phyloP scores from a whole-genome alignment of 78 protist genomes.

The Dictyostelium firmibasis region DNA sequence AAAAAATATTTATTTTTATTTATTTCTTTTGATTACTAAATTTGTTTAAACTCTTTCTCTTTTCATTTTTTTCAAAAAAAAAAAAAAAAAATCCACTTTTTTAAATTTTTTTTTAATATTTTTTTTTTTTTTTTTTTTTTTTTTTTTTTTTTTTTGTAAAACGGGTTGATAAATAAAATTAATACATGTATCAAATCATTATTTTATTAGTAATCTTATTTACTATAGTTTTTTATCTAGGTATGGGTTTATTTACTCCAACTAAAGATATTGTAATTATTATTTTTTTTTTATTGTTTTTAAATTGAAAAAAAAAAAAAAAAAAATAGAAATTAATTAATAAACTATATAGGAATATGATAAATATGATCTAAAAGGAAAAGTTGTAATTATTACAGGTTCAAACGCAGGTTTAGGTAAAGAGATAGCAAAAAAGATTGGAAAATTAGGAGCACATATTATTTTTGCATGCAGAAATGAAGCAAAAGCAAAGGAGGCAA shows the following conservation, averaged over 20 bases:
- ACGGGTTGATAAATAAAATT: too few relatives aligned
- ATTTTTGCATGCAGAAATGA: constrained; percentile 72
- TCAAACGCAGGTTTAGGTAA: constrained; percentile 79
- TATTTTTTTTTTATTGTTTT: not conserved
- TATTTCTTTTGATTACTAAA: too few relatives aligned
- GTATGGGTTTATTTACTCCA: constrained; percentile 7
- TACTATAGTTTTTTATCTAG: not conserved
- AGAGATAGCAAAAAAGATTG: constrained; percentile 59
- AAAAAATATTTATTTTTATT: too few relatives aligned
- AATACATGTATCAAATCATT: not conserved
- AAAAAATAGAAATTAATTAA: not conserved
- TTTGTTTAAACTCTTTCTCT: too few relatives aligned
- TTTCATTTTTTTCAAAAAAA: too few relatives aligned
- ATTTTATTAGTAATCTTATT: not conserved
- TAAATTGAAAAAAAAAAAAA: not conserved
- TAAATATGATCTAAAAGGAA: constrained; percentile 34
- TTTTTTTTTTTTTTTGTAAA: too few relatives aligned
- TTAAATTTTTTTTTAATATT: too few relatives aligned
- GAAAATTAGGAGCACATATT: constrained; percentile 49
- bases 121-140: too few relatives aligned
- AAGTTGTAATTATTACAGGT: constrained; percentile 50
- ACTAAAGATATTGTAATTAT: constrained; percentile 4
- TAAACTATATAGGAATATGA: not conserved
- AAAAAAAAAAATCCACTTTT: too few relatives aligned
- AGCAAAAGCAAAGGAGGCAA: constrained; percentile 35